Conservation (phyloP, 2,329 filamentous ascomycete species). For the Fusarium avenaceum region DNA sequence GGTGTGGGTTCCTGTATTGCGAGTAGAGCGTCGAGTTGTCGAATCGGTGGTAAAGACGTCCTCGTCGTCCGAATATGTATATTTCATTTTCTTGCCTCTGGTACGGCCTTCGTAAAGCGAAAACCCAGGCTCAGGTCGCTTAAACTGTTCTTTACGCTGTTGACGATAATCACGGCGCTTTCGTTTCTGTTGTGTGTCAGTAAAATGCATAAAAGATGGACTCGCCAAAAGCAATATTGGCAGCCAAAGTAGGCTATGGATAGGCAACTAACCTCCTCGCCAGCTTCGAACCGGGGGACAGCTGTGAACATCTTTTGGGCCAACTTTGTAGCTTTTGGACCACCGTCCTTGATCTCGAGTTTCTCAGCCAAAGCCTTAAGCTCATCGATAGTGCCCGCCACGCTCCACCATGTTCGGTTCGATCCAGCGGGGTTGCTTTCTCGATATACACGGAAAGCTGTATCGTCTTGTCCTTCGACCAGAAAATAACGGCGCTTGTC, state of each 20-base stretch:
- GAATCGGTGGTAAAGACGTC: constrained; percentile 78
- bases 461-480: constrained; percentile 94
- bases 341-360: constrained; percentile 81
- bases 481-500: constrained; percentile 95
- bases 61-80: constrained; percentile 94
- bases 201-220: neutral
- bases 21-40: constrained; percentile 74
- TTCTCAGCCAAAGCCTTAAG: constrained; percentile 80
- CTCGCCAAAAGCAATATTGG: neutral
- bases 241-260: neutral
- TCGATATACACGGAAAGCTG: constrained; percentile 91
- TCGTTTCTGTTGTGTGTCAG: constrained; percentile 75
- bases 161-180: constrained; percentile 92
- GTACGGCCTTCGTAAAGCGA: constrained; percentile 97
- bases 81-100: constrained; percentile 94
- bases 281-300: constrained; percentile 90
- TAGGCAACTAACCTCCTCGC: constrained; percentile 78
- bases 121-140: constrained; percentile 87
- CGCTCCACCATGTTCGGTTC: constrained; percentile 88
- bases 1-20: constrained; percentile 80
- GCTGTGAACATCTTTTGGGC: constrained; percentile 82
- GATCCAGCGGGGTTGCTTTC: constrained; percentile 87
- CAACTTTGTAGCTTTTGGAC: constrained; percentile 83
- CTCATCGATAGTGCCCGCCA: constrained; percentile 92
- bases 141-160: constrained; percentile 86